Evolutionary conservation across 192 early-diverging fungal genomes (phyloP).

Genomic region (Coemansia sp.): DNA sequence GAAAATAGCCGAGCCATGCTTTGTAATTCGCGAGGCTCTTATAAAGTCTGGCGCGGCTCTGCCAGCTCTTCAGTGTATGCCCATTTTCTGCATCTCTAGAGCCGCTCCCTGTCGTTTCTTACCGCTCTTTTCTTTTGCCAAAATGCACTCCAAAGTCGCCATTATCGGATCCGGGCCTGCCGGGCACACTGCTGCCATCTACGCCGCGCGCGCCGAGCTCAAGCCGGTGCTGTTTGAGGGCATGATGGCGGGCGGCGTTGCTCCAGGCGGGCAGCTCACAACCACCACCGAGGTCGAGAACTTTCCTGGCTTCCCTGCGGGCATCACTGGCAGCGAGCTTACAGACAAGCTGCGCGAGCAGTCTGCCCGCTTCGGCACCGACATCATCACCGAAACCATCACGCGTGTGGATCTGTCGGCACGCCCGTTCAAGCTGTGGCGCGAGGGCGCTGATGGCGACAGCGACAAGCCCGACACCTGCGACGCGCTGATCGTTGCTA

Average conservation of each 20-base stretch:
- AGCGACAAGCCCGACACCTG: conserved; percentile 69
- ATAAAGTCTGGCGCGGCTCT: background rate
- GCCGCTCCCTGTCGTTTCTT: background rate
- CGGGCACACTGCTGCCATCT: conserved; percentile 96
- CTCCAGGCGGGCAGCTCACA: conserved; percentile 82
- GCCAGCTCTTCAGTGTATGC: background rate
- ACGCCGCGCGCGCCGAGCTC: conserved; percentile 91
- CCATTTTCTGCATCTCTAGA: background rate
- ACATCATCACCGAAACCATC: conserved; percentile 88
- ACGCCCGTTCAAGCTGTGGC: conserved; percentile 85
- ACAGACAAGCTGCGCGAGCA: conserved; percentile 85
- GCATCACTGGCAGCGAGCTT: conserved; percentile 82
- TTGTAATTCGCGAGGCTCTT: conserved; percentile 1
- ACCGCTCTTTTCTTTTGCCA: background rate
- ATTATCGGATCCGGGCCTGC: conserved; percentile 95
- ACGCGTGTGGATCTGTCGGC: conserved; percentile 75
- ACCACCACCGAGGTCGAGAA: conserved; percentile 97
- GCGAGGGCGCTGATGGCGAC: conserved; percentile 70
- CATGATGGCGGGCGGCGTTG: conserved; percentile 86
- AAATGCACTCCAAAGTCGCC: conserved; percentile 51
- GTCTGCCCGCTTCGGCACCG: conserved; percentile 82
- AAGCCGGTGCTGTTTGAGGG: conserved; percentile 94
- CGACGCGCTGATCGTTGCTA: conserved; percentile 87
- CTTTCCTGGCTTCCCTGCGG: conserved; percentile 93
- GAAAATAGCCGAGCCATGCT: conserved; percentile 2